Evolutionary conservation across 2,329 filamentous ascomycete species (phyloP), one percentile per base, ranked within the genome.

Genomic region (Calonectria pseudoturangicola): DNA sequence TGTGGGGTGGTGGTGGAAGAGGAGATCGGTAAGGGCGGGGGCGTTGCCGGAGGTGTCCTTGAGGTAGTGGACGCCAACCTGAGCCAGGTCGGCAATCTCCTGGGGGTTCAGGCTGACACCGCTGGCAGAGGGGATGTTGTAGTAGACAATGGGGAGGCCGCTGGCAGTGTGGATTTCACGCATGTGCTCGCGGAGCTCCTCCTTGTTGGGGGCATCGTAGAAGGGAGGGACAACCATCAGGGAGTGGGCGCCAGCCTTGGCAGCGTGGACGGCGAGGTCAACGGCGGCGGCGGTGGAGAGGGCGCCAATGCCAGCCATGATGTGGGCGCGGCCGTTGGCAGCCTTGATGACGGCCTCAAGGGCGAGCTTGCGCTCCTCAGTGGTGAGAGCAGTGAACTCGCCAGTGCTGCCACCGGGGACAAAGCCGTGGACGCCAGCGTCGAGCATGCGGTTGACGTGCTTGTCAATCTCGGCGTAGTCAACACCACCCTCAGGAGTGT

Each of bases 1-100:
- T 30, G 82, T 76, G 66, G 72, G 85, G 5, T 77, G 75, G 33
- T 76, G 71, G 66, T 82, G 82, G 73, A 89, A 88, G 4, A 89
- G 80, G 16, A 89, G 76, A 70, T 89, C 87, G 2, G 87, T 89
- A 6, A 88, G 79, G 0, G 85, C 87, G 0, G 88, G 87, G 1
- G 83, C 88, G 66, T 89, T 86, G 21, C 88, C 88, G 2, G 87
- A 89, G 0, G 88, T 89, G 75, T 89, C 88, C 77, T 89, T 89
- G 36, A 89, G 78, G 72, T 88, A 88, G 75, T 84, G 85, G 4
- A 89, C 87, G 13, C 88, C 87, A 0, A 87, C 83, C 7, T 86
- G 82, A 4, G 81, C 83, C 3, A 89, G 80, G 0, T 81, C 81
- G 1, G 86, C 87, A 12, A 89, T 82, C 68, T 89, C 82, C 0